Evolutionary conservation across 768 basidiomycete species (phyloP).

Genomic region (Mycena crocata): DNA sequence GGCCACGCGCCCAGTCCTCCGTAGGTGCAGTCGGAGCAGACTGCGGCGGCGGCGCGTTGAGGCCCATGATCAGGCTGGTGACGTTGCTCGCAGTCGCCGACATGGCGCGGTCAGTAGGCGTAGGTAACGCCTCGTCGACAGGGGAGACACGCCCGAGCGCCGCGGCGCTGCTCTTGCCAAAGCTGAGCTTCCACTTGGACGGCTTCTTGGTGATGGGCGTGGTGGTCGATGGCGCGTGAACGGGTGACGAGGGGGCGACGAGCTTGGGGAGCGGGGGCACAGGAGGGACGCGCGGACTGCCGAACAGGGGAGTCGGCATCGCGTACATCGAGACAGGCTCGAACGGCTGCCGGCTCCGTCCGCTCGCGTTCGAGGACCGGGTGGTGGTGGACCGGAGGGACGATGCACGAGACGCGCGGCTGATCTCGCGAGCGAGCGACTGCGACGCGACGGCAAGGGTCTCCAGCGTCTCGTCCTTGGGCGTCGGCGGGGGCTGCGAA

Average conservation of each 20-base stretch:
- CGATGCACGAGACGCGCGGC: constrained; percentile 67
- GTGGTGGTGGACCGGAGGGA: constrained; percentile 50
- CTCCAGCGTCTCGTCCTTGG: constrained; percentile 68
- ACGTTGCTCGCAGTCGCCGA: constrained; percentile 85
- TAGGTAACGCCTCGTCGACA: constrained; percentile 53
- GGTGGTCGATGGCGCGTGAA: constrained; percentile 40
- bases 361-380: constrained; percentile 39
- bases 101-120: constrained; percentile 48
- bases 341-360: constrained; percentile 42
- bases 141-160: constrained; percentile 53
- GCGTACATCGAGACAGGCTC: constrained; percentile 62
- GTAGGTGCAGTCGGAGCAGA: constrained; percentile 36
- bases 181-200: constrained; percentile 87
- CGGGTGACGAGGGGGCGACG: constrained; percentile 36
- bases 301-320: constrained; percentile 52
- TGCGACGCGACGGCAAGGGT: constrained; percentile 86
- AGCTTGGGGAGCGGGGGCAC: constrained; percentile 31
- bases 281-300: constrained; percentile 25
- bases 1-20: constrained; percentile 25
- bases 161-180: constrained; percentile 66
- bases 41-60: constrained; percentile 58
- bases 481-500: constrained; percentile 46
- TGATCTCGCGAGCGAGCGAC: constrained; percentile 85
- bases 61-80: constrained; percentile 77
- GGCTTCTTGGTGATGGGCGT: constrained; percentile 76